phyloP scores from a whole-genome alignment of 805 yeast species.

The Vanderwaltozyma tropicalis region DNA sequence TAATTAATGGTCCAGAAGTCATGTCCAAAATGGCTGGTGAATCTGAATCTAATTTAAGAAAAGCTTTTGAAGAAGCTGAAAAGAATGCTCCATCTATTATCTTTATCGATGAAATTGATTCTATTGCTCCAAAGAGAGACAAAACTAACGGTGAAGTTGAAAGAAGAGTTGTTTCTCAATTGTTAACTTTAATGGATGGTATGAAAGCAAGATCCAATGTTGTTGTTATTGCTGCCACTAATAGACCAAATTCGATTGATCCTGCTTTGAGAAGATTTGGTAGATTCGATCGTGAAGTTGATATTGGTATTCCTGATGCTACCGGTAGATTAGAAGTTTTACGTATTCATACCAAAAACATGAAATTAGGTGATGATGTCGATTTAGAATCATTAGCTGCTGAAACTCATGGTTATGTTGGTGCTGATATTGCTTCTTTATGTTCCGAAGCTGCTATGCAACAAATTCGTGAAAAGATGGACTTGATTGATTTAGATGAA shows the following conservation, averaged over 20 bases:
- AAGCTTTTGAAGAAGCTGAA: constrained; percentile 98
- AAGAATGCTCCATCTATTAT: constrained; percentile 96
- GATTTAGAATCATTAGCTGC: constrained; percentile 92
- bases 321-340: constrained; percentile 95
- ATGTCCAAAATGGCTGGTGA: constrained; percentile 99
- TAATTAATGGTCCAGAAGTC: constrained; percentile 97
- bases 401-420: constrained; percentile 98
- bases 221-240: constrained; percentile 96
- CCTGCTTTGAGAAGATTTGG: constrained; percentile 84
- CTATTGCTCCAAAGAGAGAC: constrained; percentile 99
- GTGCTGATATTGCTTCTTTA: constrained; percentile 95
- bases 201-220: constrained; percentile 99
- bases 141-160: constrained; percentile 99
- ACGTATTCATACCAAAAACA: constrained; percentile 95
- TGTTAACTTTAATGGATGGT: constrained; percentile 97
- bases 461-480: constrained; percentile 99
- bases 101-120: constrained; percentile 96
- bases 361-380: constrained; percentile 92
- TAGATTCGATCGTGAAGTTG: constrained; percentile 82
- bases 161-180: constrained; percentile 96
- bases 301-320: constrained; percentile 94
- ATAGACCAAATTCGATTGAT: constrained; percentile 65
- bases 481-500: constrained; percentile 45
- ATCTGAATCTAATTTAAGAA: constrained; percentile 91
- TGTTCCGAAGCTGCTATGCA: constrained; percentile 99